phyloP scores from a whole-genome alignment of 2,329 filamentous ascomycete species.

The Diaporthe ilicicola region DNA sequence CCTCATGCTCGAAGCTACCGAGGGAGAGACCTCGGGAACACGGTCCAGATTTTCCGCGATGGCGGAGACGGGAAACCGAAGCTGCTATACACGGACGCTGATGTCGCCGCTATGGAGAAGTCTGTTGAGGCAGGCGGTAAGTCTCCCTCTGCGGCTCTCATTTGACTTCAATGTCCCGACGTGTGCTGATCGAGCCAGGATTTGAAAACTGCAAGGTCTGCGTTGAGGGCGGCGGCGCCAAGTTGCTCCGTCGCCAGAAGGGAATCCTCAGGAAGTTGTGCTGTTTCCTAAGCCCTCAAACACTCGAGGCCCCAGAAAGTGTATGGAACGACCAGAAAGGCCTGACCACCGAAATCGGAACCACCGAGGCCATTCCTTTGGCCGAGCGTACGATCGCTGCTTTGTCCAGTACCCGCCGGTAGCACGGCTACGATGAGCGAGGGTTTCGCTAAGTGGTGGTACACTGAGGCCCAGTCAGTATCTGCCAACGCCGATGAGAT shows the following conservation, averaged over 20 bases:
- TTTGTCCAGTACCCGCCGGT: neutral
- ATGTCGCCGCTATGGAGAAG: neutral
- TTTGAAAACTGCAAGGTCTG: neutral
- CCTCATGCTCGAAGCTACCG: neutral
- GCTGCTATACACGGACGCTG: neutral
- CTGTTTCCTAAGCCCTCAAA: neutral
- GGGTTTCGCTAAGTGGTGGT: conserved; percentile 8
- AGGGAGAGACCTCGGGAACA: neutral
- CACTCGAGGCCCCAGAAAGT: neutral
- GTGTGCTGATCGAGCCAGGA: neutral
- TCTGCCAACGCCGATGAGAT: neutral
- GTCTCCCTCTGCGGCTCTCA: neutral
- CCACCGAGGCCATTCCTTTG: neutral
- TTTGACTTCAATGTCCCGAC: no score
- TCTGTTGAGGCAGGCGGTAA: neutral
- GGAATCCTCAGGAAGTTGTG: neutral
- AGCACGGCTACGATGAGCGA: conserved; percentile 8
- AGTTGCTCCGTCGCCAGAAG: neutral
- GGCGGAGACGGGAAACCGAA: neutral
- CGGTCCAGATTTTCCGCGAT: neutral
- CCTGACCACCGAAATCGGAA: neutral
- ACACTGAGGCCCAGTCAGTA: neutral
- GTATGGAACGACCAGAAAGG: conserved; percentile 7
- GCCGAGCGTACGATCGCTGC: conserved; percentile 3
- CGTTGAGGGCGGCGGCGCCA: neutral